Evolutionary conservation across 805 yeast species (phyloP).

Genomic region (Nakazawaea siamensis): DNA sequence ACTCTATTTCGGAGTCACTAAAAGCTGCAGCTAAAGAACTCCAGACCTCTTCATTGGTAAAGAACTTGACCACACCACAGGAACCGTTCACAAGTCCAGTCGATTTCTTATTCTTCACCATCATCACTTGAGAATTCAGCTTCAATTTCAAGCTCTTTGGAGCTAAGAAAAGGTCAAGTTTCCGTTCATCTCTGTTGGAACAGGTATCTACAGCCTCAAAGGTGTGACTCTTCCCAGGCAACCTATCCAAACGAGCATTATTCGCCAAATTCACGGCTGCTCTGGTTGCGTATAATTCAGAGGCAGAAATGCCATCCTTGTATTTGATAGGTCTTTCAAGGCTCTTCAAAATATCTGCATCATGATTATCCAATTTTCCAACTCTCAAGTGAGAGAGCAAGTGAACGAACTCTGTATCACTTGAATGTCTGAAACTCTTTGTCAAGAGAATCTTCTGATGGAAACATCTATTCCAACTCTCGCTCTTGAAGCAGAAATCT

Average conservation of each 20-base stretch:
- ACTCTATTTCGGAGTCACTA: not conserved
- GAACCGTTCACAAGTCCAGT: constrained; percentile 77
- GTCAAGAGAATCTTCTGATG: constrained; percentile 60
- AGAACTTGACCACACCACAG: constrained; percentile 64
- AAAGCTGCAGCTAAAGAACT: constrained; percentile 8
- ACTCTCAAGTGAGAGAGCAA: too few species aligned
- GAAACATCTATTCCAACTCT: constrained; percentile 58
- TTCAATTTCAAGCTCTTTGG: constrained; percentile 55
- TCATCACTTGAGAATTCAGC: constrained; percentile 90
- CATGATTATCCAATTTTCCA: too few species aligned
- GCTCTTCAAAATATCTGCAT: too few species aligned
- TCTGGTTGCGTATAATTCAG: constrained; percentile 83
- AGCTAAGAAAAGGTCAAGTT: constrained; percentile 62
- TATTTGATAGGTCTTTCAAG: constrained; percentile 46
- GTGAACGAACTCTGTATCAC: constrained; percentile 63
- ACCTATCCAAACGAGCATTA: constrained; percentile 31
- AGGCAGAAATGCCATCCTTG: constrained; percentile 75
- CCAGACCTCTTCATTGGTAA: constrained; percentile 27
- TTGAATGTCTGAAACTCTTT: constrained; percentile 79
- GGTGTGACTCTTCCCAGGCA: constrained; percentile 37
- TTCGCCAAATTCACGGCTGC: constrained; percentile 79
- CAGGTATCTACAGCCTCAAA: constrained; percentile 42
- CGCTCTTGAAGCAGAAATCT: constrained; percentile 55
- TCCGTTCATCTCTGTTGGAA: constrained; percentile 13
- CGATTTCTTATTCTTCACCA: constrained; percentile 72